phyloP scores from a whole-genome alignment of 345 rosid genomes.

The Pistacia integerrima region DNA sequence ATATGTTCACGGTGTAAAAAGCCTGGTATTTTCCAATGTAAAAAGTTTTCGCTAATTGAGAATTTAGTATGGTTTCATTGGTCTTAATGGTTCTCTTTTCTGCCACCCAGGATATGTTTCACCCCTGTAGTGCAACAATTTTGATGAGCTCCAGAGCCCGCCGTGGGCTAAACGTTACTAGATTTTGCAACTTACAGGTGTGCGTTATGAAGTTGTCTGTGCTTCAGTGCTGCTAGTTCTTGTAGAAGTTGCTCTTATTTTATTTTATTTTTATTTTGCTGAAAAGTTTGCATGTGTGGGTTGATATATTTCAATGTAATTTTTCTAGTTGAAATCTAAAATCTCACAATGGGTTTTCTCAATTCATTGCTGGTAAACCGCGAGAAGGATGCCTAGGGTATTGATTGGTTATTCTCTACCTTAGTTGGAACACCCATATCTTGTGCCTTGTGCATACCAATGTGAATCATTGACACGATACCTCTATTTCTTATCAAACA shows the following conservation, averaged over 20 bases:
- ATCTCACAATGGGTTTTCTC: not conserved
- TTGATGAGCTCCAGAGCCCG: slow-evolving; percentile 16
- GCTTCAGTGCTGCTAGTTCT: slow-evolving; percentile 6
- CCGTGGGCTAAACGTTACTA: slow-evolving; percentile 16
- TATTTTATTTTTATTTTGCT: no score
- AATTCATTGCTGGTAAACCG: not conserved
- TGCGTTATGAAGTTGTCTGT: slow-evolving; percentile 25
- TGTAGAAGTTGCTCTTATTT: not conserved
- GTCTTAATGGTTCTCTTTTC: not conserved
- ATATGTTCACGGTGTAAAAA: not conserved
- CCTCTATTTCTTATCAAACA: no score
- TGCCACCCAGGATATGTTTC: slow-evolving; percentile 30
- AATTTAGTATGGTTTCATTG: not conserved
- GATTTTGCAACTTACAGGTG: slow-evolving; percentile 32
- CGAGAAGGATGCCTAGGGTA: not conserved
- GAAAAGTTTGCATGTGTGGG: no score
- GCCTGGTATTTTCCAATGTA: not conserved
- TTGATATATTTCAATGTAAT: no score
- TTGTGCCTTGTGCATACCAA: no score
- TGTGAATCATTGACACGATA: no score
- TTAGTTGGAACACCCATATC: not conserved
- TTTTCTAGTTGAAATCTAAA: not conserved
- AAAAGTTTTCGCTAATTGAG: not conserved
- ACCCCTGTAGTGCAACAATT: slow-evolving; percentile 20
- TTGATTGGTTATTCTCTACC: not conserved